Percentiles rank a stretch among this genome's conserved stretches.
These are phyloP conservation scores for Phytophthora crassamura DNA, from an alignment of 352 stramenopile species.

Conservation along the genomic window DNA sequence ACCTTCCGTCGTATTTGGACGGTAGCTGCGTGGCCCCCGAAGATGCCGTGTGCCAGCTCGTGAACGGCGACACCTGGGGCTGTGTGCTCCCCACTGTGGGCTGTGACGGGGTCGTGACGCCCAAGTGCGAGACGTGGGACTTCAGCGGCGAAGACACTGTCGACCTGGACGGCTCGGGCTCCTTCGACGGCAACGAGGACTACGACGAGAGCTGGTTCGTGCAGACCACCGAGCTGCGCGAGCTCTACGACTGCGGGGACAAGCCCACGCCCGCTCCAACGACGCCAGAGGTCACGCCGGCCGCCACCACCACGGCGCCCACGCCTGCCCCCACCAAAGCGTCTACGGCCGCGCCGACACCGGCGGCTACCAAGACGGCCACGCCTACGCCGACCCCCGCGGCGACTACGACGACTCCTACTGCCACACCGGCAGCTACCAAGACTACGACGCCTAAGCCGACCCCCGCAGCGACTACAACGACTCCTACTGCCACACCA, in stretches of 20 bases:
- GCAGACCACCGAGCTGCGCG: slow-evolving; percentile 37
- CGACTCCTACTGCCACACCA: slow-evolving; percentile 28
- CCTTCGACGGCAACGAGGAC: slow-evolving; percentile 38
- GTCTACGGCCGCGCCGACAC: slow-evolving; percentile 12
- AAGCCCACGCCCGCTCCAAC: slow-evolving; percentile 39
- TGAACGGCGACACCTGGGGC: no score
- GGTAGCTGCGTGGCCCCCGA: slow-evolving; percentile 43
- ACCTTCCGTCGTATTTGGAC: slow-evolving; percentile 43
- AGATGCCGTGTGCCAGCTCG: slow-evolving; percentile 47
- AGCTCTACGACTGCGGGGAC: slow-evolving; percentile 42
- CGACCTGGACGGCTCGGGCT: slow-evolving; percentile 28
- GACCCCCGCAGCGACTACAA: slow-evolving; percentile 27
- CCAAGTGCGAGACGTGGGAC: slow-evolving; percentile 40
- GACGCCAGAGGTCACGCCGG: slow-evolving; percentile 26
- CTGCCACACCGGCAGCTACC: slow-evolving; percentile 22
- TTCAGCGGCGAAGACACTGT: slow-evolving; percentile 35
- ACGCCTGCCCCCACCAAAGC: background rate
- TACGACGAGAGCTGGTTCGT: slow-evolving; percentile 48
- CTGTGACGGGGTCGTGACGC: slow-evolving; percentile 28
- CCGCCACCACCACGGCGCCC: slow-evolving; percentile 23
- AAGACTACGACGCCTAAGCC: slow-evolving; percentile 14
- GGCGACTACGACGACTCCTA: slow-evolving; percentile 10
- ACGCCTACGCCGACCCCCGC: slow-evolving; percentile 17
- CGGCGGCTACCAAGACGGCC: slow-evolving; percentile 17
- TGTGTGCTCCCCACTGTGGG: slow-evolving; percentile 50